A percentile compares a stretch with the other conserved stretches of the same genome.
phyloP scores from a whole-genome alignment of 768 basidiomycete species.

The Boletus barrowsii region DNA sequence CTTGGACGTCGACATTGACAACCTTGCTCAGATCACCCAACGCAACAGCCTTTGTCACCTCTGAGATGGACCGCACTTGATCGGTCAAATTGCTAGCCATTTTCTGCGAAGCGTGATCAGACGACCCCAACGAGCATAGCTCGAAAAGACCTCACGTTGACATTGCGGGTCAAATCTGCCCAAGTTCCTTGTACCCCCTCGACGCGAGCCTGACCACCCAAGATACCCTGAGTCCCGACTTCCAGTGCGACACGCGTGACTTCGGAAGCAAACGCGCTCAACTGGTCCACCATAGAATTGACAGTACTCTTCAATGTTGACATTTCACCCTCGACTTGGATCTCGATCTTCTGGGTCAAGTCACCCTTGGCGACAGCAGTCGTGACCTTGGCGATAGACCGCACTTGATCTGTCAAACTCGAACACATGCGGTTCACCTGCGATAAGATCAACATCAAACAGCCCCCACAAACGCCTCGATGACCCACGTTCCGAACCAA shows the following conservation, averaged over 20 bases:
- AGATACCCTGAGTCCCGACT: constrained; percentile 86
- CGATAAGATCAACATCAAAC: constrained; percentile 7
- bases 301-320: constrained; percentile 77
- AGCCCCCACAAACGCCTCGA: background rate
- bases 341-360: constrained; percentile 89
- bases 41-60: constrained; percentile 76
- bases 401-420: constrained; percentile 76
- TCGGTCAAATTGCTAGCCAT: constrained; percentile 85
- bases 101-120: constrained; percentile 46
- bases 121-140: background rate
- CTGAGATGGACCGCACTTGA: constrained; percentile 89
- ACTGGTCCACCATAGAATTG: constrained; percentile 92
- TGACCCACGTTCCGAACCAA: constrained; percentile 65
- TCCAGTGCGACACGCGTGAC: constrained; percentile 82
- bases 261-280: constrained; percentile 83
- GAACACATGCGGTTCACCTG: constrained; percentile 81
- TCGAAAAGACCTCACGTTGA: constrained; percentile 57
- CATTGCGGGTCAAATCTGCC: constrained; percentile 85
- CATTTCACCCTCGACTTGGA: constrained; percentile 88
- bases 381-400: constrained; percentile 80
- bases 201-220: constrained; percentile 88
- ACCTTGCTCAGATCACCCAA: constrained; percentile 78
- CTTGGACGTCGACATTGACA: constrained; percentile 90
- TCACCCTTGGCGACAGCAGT: constrained; percentile 91
- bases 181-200: constrained; percentile 92